Conservation (phyloP, 2,329 filamentous ascomycete species). For the Xylariaceae sp. region DNA sequence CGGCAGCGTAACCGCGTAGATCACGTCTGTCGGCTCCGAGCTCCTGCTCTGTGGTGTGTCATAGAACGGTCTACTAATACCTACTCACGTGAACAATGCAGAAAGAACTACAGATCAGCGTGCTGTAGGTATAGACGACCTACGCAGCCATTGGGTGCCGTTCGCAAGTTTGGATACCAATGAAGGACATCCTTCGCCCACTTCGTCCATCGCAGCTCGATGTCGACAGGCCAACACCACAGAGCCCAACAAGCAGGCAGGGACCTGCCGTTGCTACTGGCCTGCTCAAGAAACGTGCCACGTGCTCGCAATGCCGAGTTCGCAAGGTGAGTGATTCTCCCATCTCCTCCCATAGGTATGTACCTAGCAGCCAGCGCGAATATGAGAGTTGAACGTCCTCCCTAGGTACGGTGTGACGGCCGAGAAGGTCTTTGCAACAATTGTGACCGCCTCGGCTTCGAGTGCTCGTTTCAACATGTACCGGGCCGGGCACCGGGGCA, state of each 20-base stretch:
- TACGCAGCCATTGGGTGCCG: background rate
- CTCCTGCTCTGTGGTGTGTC: no score
- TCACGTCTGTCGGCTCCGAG: no score
- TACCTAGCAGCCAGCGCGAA: no score
- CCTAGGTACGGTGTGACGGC: conserved; percentile 26
- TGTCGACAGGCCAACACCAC: background rate
- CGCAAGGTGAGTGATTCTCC: conserved; percentile 18
- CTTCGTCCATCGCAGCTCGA: conserved; percentile 20
- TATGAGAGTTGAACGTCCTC: background rate
- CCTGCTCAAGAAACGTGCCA: conserved; percentile 16
- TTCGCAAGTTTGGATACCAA: conserved; percentile 8
- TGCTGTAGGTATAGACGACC: no score
- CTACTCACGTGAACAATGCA: no score
- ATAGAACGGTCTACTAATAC: no score
- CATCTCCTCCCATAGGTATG: background rate
- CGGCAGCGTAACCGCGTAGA: no score
- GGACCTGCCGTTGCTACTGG: background rate
- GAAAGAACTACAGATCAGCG: no score
- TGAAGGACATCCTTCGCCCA: conserved; percentile 21
- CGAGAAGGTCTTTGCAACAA: conserved; percentile 26
- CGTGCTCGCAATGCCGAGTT: conserved; percentile 25
- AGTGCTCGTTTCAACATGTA: conserved; percentile 29
- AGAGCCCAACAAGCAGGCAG: background rate
- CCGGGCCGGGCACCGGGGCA: conserved; percentile 15
- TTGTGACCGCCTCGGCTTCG: conserved; percentile 29